Evolutionary conservation across 1,284 basidiomycete genomes (phyloP), one percentile per base, ranked within the genome.

Genomic region (Polyporus tsugae): DNA sequence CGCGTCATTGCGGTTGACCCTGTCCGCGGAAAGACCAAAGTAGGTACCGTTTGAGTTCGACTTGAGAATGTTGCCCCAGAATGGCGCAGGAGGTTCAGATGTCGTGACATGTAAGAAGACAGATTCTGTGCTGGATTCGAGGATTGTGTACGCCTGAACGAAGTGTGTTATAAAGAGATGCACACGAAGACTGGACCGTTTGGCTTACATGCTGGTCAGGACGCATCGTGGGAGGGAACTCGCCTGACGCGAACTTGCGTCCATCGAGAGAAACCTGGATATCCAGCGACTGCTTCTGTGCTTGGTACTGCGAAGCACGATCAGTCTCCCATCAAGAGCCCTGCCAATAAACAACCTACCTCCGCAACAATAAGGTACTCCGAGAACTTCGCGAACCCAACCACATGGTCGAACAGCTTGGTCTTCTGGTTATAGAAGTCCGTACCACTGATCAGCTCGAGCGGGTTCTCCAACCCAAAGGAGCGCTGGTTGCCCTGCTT

Each of bases 41-140:
- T 98, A 99, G 0, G 98, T 99, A 42, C 97, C 97, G 77, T 99
- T 99, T 55, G 94, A 98, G 81, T 99, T 99, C 59, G 95, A 98
- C 81, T 96, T 99, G 78, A 99, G 91, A 73, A 99, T 91, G 75
- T 89, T 93, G 60, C 97, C 97, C 91, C 94, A 99, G 78, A 88
- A 95, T 7, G 90, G 92, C 19, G 84, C 86, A 0, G 87, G 86
- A 17, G 86, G 84, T 65, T 93, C 87, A 42, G 94, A 95, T 81
- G 95, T 97, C 0, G 98, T 99, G 82, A 98, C 94, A 75, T 98
- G 97, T 29, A 99, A 80, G 87, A 99, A 99, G 69, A 99, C 90
- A 0, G 97, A 89, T 69, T 94, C 90, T 0, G 98, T 99, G 75
- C 88, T 94, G 5, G 96, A 98, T 80, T 99, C 98, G 3, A 99